Conservation (phyloP, 768 basidiomycete genomes). For the Tylopilus cervinicoccineus region DNA sequence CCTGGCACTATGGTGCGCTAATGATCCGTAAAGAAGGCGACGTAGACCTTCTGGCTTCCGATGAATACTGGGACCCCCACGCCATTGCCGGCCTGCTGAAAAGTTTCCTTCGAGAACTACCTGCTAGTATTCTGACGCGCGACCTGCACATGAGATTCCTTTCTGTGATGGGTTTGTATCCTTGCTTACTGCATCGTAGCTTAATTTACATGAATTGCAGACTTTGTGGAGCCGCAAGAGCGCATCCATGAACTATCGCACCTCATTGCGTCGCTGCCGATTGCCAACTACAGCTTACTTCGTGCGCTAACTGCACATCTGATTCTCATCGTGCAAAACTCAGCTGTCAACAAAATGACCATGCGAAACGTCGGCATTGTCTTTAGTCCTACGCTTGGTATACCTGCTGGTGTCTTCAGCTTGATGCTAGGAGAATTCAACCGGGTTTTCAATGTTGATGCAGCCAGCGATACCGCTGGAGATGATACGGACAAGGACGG, state of each 20-base stretch:
- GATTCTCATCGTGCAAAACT: constrained; percentile 91
- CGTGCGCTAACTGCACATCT: constrained; percentile 93
- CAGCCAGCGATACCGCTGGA: constrained; percentile 22
- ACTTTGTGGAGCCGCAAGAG: constrained; percentile 85
- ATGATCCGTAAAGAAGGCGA: constrained; percentile 74
- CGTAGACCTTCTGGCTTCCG: constrained; percentile 78
- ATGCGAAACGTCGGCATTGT: constrained; percentile 99
- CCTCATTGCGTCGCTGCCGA: constrained; percentile 82
- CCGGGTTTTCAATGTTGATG: constrained; percentile 83
- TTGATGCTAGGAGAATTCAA: constrained; percentile 93
- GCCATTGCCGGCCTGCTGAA: constrained; percentile 96
- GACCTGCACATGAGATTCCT: constrained; percentile 91
- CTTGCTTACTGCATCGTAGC: not conserved
- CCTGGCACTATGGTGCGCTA: constrained; percentile 4
- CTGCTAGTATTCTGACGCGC: constrained; percentile 86
- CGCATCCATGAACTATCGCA: constrained; percentile 82
- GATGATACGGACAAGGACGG: constrained; percentile 27
- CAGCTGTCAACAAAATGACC: constrained; percentile 93
- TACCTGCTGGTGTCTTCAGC: constrained; percentile 96
- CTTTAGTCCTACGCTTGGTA: constrained; percentile 95
- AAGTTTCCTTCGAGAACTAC: constrained; percentile 88
- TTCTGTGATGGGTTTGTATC: constrained; percentile 79
- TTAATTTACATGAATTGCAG: constrained; percentile 39
- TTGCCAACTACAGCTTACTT: constrained; percentile 90
- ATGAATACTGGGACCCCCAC: constrained; percentile 97